Evolutionary conservation across 805 yeast species (phyloP), one percentile per base, ranked within the genome.

Genomic region (Candida ipomoeae): DNA sequence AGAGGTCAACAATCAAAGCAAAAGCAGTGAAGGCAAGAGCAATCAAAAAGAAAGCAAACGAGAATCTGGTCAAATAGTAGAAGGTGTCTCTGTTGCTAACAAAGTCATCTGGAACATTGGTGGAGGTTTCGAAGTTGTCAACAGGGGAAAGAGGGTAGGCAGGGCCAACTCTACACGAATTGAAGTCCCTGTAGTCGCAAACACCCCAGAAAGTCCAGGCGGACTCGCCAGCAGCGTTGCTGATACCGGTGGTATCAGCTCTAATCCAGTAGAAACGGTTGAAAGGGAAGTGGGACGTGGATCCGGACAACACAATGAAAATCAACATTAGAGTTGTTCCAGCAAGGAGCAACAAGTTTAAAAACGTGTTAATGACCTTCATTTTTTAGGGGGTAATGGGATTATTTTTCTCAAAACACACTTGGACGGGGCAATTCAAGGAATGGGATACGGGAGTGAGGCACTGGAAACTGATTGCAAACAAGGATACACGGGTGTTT

Each of bases 71-170:
- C 61, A 85, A 70, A 68, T 82, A 85, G 70, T 72, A 85, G 68
- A 73, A 84, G 14, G 79, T 67, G 57, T 78, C 73, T 73, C 87
- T 79, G 67, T 78, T 74, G 48, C 64, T 63, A 54, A 79, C 63
- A 49, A 85, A 85, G 50, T 72, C 75, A 5, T 59, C 48, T 46
- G 90, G 90, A 32, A 85, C 76, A 51, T 73, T 76, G 2, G 58
- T 59, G 17, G 71, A 61, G 47, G 84, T 74, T 48, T 74, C 74
- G 60, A 89, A 89, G 71, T 89, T 88, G 60, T 81, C 82, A 43
- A 68, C 79, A 29, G 97, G 97, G 23, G 95, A 87, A 64, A 90
- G 82, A 40, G 96, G 89, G 69, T 77, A 84, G n/a, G 88, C 97
- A 17, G 97, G 86, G 13, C 82, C 80, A 40, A 76, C 64, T 42